Conservation (phyloP, 2,329 filamentous ascomycete genomes). For the Epichloe baconii region DNA sequence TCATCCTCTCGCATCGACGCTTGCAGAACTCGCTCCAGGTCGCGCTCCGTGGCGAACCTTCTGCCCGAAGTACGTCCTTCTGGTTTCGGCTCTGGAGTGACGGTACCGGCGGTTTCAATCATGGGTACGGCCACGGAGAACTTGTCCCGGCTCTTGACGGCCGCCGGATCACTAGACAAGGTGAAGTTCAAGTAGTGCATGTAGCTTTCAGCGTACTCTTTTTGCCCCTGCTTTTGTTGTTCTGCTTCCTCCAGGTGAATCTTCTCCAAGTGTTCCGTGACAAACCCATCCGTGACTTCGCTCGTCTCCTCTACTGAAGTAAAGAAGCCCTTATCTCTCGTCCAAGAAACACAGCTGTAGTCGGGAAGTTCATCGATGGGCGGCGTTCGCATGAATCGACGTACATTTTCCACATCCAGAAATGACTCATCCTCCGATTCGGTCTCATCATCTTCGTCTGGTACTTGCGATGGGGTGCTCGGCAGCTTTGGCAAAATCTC, state of each 20-base stretch:
- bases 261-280: constrained; percentile 31
- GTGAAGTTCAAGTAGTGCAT: constrained; percentile 41
- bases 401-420: constrained; percentile 33
- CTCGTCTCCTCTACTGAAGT: constrained; percentile 25
- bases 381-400: constrained; percentile 40
- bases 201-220: constrained; percentile 35
- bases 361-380: constrained; percentile 40
- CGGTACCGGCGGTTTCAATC: constrained; percentile 20
- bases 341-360: constrained; percentile 33
- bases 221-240: constrained; percentile 26
- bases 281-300: constrained; percentile 29
- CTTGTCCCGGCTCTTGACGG: constrained; percentile 41
- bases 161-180: constrained; percentile 39
- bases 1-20: constrained; percentile 60
- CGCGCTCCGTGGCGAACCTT: constrained; percentile 57
- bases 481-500: constrained; percentile 22
- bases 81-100: constrained; percentile 39
- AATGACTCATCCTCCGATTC: constrained; percentile 42
- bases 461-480: constrained; percentile 35
- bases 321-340: constrained; percentile 32
- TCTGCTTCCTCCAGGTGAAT: constrained; percentile 23
- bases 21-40: constrained; percentile 58
- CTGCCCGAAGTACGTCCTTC: constrained; percentile 42
- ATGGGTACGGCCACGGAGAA: constrained; percentile 29
- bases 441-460: constrained; percentile 38